Conservation (phyloP, 23 red algal genomes). For the Agarophyton chilense region DNA sequence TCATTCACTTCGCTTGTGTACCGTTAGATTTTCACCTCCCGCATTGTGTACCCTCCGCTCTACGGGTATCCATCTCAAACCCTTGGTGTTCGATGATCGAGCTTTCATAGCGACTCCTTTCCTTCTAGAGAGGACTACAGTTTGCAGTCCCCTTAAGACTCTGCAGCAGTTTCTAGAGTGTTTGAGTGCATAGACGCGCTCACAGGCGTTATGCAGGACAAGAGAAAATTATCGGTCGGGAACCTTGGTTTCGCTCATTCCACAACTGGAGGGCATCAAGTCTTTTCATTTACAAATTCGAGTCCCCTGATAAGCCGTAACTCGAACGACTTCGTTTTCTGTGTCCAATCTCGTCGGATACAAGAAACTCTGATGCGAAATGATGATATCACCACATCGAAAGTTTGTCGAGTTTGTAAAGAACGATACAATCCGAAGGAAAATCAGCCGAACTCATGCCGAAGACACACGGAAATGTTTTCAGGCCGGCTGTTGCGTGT, state of each 20-base stretch:
- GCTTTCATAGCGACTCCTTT: no score
- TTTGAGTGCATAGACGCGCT: no score
- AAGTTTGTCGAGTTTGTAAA: constrained; percentile 62
- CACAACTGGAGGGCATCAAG: no score
- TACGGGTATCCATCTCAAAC: no score
- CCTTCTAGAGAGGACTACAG: neutral
- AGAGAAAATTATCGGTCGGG: neutral
- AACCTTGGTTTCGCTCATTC: neutral
- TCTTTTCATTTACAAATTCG: neutral
- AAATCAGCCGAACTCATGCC: constrained; percentile 38
- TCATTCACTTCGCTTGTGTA: no score
- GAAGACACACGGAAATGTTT: constrained; percentile 33
- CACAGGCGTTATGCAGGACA: neutral
- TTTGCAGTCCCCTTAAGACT: neutral
- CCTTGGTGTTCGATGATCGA: no score
- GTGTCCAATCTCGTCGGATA: neutral
- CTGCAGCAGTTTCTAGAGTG: no score
- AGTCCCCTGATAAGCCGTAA: neutral
- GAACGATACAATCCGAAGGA: constrained; percentile 28
- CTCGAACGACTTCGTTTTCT: neutral
- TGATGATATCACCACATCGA: neutral
- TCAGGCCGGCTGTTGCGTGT: constrained; percentile 51
- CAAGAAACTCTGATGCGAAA: constrained; percentile 12
- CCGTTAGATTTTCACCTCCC: no score
- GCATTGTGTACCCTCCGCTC: no score